These are phyloP conservation scores for Tagetes patula DNA, from an alignment of 129 eudicot species.

Conservation along the genomic window DNA sequence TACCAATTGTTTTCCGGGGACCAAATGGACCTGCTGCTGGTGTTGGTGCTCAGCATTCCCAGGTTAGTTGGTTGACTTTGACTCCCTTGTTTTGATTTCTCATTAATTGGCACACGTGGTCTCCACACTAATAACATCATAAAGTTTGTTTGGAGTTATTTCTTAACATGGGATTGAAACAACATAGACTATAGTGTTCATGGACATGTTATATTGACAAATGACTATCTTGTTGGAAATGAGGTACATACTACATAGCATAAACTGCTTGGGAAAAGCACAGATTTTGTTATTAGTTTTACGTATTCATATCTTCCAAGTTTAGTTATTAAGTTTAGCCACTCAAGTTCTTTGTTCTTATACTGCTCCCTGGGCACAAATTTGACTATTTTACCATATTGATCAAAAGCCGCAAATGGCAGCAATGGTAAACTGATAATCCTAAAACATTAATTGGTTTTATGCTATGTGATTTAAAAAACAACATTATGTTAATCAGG, in stretches of 20 bases:
- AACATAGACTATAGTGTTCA: background rate
- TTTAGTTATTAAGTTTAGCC: background rate
- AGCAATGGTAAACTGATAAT: background rate
- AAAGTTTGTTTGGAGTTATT: background rate
- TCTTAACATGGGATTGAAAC: background rate
- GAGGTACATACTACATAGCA: background rate
- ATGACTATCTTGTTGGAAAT: background rate
- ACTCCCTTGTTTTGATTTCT: slow-evolving; percentile 2
- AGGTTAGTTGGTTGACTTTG: slow-evolving; percentile 40
- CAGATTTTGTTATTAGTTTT: background rate
- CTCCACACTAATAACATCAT: background rate
- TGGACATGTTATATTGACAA: background rate
- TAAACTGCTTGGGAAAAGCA: background rate
- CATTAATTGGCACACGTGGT: background rate
- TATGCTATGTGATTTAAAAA: background rate
- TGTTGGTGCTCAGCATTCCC: slow-evolving; percentile 99
- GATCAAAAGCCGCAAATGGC: background rate
- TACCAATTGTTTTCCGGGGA: slow-evolving; percentile 96
- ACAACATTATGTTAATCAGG: background rate
- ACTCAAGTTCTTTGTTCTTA: background rate
- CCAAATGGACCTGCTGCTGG: slow-evolving; percentile 99
- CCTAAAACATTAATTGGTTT: background rate
- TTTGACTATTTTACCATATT: background rate
- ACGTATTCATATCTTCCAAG: background rate
- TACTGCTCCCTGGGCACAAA: background rate